Conservation (phyloP, 768 basidiomycete species). For the Collybia nuda region DNA sequence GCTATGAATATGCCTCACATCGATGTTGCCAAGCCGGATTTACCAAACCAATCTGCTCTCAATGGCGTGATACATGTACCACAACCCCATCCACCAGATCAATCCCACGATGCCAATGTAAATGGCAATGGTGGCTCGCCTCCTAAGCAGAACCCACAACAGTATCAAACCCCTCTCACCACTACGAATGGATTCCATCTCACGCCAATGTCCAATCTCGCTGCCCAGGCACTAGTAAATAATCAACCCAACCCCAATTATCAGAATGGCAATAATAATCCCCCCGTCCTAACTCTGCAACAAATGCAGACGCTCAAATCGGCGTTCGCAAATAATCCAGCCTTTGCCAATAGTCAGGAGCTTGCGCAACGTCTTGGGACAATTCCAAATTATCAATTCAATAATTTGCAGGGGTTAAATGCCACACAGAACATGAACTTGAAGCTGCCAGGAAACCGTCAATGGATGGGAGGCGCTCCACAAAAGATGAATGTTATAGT, state of each 20-base stretch:
- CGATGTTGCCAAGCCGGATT: constrained; percentile 37
- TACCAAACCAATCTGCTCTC: constrained; percentile 21
- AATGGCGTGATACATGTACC: constrained; percentile 32
- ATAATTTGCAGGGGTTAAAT: constrained; percentile 30
- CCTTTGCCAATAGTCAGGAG: constrained; percentile 25
- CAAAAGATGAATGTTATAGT: constrained; percentile 30
- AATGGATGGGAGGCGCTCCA: constrained; percentile 25
- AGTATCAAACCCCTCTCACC: constrained; percentile 11
- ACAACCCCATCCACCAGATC: constrained; percentile 22
- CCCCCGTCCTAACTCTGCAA: constrained; percentile 47
- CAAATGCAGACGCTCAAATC: constrained; percentile 63
- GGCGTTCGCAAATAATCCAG: constrained; percentile 45
- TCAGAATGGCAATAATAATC: constrained; percentile 32
- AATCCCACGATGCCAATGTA: constrained; percentile 21
- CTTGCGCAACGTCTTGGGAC: constrained; percentile 17
- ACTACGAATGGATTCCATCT: constrained; percentile 51
- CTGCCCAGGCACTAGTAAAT: constrained; percentile 34
- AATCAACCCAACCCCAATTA: constrained; percentile 32
- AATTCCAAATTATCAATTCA: constrained; percentile 26
- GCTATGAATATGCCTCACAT: constrained; percentile 48
- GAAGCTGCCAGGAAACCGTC: constrained; percentile 38
- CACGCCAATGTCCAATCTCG: constrained; percentile 32
- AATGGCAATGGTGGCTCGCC: constrained; percentile 9
- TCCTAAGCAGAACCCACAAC: constrained; percentile 2
- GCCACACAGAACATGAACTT: constrained; percentile 34